Evolutionary conservation across 139 green algal genomes (phyloP).

Genomic region (Chlorella sp.): DNA sequence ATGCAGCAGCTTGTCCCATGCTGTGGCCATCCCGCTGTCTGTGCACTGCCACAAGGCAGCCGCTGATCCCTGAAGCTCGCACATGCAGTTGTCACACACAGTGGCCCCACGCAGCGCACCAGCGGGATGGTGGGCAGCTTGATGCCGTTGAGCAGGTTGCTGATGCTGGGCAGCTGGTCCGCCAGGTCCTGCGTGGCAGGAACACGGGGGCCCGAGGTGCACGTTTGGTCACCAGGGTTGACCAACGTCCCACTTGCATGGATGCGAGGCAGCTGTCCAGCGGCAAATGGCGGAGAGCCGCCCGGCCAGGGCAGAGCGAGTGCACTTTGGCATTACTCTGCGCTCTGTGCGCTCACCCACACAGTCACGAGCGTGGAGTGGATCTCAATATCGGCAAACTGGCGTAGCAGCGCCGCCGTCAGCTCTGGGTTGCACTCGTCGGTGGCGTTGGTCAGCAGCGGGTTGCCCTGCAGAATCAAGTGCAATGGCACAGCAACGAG

Average conservation of each 20-base stretch:
- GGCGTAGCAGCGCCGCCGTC: slow-evolving; percentile 17
- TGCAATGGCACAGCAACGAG: too few species aligned
- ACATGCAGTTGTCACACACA: too few species aligned
- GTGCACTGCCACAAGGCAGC: too few species aligned
- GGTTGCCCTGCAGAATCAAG: too few species aligned
- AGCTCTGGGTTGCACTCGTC: not conserved
- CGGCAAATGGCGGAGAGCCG: not conserved
- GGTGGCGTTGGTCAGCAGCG: slow-evolving; percentile 7
- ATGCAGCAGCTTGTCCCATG: too few species aligned
- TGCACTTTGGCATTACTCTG: too few species aligned
- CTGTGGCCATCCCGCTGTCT: too few species aligned
- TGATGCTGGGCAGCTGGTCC: slow-evolving; percentile 1
- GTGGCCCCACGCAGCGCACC: not conserved
- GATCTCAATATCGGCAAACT: not conserved
- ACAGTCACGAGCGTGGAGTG: not conserved
- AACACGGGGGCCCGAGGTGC: not conserved
- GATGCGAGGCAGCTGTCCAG: too few species aligned
- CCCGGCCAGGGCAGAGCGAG: not conserved
- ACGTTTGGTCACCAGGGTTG: not conserved
- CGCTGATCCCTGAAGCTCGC: too few species aligned
- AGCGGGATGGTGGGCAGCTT: slow-evolving; percentile 13
- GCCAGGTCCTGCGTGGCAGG: not conserved
- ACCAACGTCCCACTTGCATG: too few species aligned
- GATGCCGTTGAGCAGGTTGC: not conserved
- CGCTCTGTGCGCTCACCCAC: slow-evolving; percentile 4